Conservation (phyloP, 1,284 basidiomycete species). For the Wolfiporia cocos region DNA sequence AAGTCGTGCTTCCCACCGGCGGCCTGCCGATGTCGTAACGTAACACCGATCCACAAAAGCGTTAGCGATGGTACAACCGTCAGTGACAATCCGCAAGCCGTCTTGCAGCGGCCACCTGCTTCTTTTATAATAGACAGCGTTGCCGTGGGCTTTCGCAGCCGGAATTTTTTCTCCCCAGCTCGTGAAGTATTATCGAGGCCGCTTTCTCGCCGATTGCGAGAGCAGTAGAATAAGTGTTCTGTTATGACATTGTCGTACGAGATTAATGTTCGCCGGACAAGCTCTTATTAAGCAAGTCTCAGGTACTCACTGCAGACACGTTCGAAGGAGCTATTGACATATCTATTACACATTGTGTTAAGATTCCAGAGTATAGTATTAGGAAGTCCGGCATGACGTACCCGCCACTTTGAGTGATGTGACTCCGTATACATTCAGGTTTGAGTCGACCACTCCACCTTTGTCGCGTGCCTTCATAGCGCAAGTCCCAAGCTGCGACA, state of each 20-base stretch:
- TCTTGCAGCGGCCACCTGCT: too few species aligned
- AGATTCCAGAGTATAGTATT: neutral
- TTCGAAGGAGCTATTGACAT: slow-evolving; percentile 57
- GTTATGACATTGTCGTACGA: neutral
- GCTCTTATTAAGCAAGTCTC: too few species aligned
- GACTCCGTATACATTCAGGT: slow-evolving; percentile 68
- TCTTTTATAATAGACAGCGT: too few species aligned
- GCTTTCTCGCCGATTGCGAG: slow-evolving; percentile 64
- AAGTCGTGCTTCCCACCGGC: too few species aligned
- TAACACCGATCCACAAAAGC: too few species aligned
- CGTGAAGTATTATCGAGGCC: slow-evolving; percentile 49
- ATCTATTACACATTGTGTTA: slow-evolving; percentile 25
- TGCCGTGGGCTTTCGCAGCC: too few species aligned
- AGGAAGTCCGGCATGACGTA: slow-evolving; percentile 4
- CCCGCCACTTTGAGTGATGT: slow-evolving; percentile 53
- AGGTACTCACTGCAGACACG: slow-evolving; percentile 17
- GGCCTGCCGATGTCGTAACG: too few species aligned
- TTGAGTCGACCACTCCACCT: slow-evolving; percentile 71
- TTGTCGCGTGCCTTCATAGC: slow-evolving; percentile 69
- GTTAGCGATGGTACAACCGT: too few species aligned
- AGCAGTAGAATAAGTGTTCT: slow-evolving; percentile 66
- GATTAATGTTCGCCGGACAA: too few species aligned
- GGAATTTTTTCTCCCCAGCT: slow-evolving; percentile 38
- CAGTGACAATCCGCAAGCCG: too few species aligned
- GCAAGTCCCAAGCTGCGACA: slow-evolving; percentile 20